Evolutionary conservation across 1,139 yeast genomes (phyloP), one percentile per base, ranked within the genome.

Genomic region (Geotrichum histeridarum): DNA sequence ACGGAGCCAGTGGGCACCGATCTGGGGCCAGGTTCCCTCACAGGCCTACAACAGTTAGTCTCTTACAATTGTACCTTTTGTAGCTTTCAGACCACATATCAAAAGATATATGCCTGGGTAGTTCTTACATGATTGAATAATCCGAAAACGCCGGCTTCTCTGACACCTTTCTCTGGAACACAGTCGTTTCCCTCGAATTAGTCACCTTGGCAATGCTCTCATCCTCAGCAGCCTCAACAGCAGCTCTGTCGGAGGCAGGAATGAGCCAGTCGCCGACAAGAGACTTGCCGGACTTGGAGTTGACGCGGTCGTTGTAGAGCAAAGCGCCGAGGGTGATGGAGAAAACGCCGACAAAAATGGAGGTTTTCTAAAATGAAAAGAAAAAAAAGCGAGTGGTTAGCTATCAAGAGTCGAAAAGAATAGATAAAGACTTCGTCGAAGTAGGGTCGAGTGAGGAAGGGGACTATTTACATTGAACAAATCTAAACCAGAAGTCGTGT

Each of bases 251-350:
- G 11, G 50, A 1, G 27, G 53, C 38, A 30, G 65, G 64, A 50
- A 61, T 60, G 46, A 64, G 57, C 63, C 61, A 57, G 58, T 65
- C 64, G 36, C 68, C 68, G 51, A 65, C 55, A 5, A 60, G 42
- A 11, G 67, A 62, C 53, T 62, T 63, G 51, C 61, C 60, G 12
- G 57, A 54, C 30, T 58, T 55, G 45, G 64, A 58, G 55, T 59
- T 60, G 54, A 60, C 55, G 39, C 58, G 55, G 59, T 66, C 69
- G 57, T 62, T 64, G 56, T 61, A 58, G 27, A 64, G 52, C 27
- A 63, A 55, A 11, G 62, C 67, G 32, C 61, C 57, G 50, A 64
- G 60, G 39, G 56, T 57, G 8, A 60, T 46, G 4, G 67, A 59
- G 31, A 64, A 53, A 35, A 60, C 59, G 31, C 60, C 60, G 48